Base-by-base conservation (phyloP, 345 rosid genomes). In the Salix exigua region DNA sequence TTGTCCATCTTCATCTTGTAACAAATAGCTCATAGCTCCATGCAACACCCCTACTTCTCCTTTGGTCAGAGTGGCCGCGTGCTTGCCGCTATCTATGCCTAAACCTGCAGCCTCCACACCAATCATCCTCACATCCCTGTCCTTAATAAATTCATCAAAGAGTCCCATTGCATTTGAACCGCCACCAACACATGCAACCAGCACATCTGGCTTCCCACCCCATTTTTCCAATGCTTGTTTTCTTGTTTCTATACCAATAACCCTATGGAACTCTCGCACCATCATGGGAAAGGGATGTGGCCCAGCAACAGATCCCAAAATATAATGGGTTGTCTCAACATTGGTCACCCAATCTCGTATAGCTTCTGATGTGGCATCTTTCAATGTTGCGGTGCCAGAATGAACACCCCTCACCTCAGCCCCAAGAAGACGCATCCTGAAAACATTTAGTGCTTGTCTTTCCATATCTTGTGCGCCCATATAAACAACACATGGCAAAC, bases 401-500 rank as follows among this genome's bases (percentile, higher is more conserved):
- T 70, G 71, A 16, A 78, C 75, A 19, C 37, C 66, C 75, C 87
- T 73, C 42, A 91, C 96, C 92, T 93, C 94, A 3, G 98, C 98
- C 48, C 98, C 97, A 19, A 96, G 97, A 62, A 92, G 98, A 7
- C 87, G 82, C 96, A 96, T 96, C 37, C 98, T 89, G 86, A 96
- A 93, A 26, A 96, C 98, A 75, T 96, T 93, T 62, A 92, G 97
- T 0, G 92, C 85, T 81, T 96, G 97, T 68, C 98, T 91, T 83
- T 93, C 96, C 98, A 96, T 91, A 70, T 96, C 98, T 78, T 92
- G 92, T 50, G 96, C 97, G 66, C 98, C 99, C 98, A 96, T 96
- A 63, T 93, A 96, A 75, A 93, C 84, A 66, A 89, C 82, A 72
- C 99, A 96, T 79, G 82, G 77, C 85, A 96, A 76, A 73, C 94